Percentiles rank a stretch among this genome's conserved stretches.
These are phyloP conservation scores for Metarhizium humberi DNA, from an alignment of 2,329 filamentous ascomycete species.

Conservation along the genomic window DNA sequence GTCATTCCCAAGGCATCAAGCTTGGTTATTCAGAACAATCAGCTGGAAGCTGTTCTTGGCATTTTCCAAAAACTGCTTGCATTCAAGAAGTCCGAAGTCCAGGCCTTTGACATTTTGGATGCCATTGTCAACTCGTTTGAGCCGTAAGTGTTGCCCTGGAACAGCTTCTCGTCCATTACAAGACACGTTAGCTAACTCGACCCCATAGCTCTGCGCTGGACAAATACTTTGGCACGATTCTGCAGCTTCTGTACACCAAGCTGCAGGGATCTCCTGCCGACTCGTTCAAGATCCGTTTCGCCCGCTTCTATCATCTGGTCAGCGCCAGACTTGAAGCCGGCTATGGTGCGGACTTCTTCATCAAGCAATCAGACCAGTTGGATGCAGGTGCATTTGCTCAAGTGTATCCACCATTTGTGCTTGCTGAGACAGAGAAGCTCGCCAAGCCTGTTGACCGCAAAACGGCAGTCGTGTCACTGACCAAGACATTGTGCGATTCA, in stretches of 20 bases:
- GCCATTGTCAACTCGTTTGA: constrained; percentile 65
- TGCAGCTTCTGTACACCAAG: constrained; percentile 73
- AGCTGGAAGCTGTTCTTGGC: constrained; percentile 80
- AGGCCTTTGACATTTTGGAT: constrained; percentile 87
- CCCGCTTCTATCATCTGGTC: constrained; percentile 89
- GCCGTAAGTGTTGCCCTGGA: constrained; percentile 40
- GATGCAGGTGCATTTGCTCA: constrained; percentile 73
- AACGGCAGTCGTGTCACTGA: constrained; percentile 83
- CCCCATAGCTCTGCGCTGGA: constrained; percentile 51
- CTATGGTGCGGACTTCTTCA: constrained; percentile 89
- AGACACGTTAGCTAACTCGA: background rate
- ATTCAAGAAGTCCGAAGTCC: constrained; percentile 73
- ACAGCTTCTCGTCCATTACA: background rate
- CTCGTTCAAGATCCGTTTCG: constrained; percentile 76
- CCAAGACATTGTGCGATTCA: constrained; percentile 84
- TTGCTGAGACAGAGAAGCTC: constrained; percentile 82
- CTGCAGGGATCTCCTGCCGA: constrained; percentile 62
- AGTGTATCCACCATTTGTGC: constrained; percentile 78
- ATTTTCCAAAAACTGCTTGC: constrained; percentile 88
- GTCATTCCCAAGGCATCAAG: constrained; percentile 71
- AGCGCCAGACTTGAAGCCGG: constrained; percentile 69
- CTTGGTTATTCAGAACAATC: constrained; percentile 66
- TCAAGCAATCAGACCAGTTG: constrained; percentile 71
- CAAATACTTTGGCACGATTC: constrained; percentile 68
- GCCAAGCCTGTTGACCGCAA: constrained; percentile 85